Conservation (phyloP, 176 grass and related monocot genomes). For the Avena insularis region DNA sequence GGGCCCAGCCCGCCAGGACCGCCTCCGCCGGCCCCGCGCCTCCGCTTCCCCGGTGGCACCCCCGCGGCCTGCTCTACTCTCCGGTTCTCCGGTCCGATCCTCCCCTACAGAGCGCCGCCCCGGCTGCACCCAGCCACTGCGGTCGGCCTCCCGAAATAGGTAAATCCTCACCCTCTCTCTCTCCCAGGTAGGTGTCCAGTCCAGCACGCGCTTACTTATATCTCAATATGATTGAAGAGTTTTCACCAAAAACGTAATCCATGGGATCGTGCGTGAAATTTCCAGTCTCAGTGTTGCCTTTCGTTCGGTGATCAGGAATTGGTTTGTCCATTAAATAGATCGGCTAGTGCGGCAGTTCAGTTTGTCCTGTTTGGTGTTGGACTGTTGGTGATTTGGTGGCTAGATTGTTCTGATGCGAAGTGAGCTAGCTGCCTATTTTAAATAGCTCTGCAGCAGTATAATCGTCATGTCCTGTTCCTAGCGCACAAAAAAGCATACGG, state of each 20-base stretch:
- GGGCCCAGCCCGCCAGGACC: neutral
- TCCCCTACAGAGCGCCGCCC: neutral
- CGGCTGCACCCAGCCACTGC: neutral
- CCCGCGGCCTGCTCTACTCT: neutral
- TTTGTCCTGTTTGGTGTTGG: neutral
- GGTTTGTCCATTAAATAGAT: neutral
- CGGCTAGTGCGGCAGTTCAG: neutral
- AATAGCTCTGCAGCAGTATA: neutral
- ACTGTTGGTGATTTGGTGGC: neutral
- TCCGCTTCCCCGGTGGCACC: too few relatives aligned
- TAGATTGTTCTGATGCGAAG: neutral
- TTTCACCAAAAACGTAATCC: neutral
- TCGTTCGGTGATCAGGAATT: neutral
- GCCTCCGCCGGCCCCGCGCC: neutral
- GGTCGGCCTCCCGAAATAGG: neutral
- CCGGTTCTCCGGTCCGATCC: neutral
- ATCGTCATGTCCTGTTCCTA: neutral
- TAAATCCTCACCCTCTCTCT: neutral
- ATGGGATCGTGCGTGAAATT: slow-evolving; percentile 5
- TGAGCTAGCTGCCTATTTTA: neutral
- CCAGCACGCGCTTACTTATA: neutral
- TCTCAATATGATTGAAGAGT: neutral
- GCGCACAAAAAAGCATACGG: neutral
- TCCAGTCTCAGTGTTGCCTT: neutral
- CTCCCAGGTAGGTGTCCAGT: neutral